Evolutionary conservation across 192 early-diverging fungal species (phyloP).

Genomic region (Backusella psychrophila): DNA sequence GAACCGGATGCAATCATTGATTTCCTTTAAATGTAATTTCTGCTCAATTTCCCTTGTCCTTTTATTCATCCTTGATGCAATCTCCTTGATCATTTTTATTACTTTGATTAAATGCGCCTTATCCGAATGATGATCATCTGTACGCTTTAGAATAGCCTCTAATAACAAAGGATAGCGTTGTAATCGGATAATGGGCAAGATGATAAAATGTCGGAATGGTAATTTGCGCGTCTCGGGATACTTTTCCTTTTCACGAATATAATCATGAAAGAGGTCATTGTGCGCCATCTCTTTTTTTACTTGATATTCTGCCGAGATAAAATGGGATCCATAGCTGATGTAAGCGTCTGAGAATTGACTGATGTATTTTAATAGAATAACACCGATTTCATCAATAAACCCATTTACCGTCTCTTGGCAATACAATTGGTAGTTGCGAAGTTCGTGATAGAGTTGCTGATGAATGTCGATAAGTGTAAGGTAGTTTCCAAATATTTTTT

Average conservation of each 20-base stretch:
- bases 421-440: constrained; percentile 53
- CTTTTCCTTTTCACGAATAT: constrained; percentile 66
- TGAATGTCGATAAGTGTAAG: constrained; percentile 58
- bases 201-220: constrained; percentile 45
- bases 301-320: constrained; percentile 69
- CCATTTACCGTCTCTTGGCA: constrained; percentile 10
- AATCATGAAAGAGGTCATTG: constrained; percentile 68
- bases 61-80: constrained; percentile 23
- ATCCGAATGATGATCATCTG: constrained; percentile 79
- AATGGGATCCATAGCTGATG: constrained; percentile 77
- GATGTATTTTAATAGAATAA: constrained; percentile 68
- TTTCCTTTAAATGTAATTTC: constrained; percentile 10
- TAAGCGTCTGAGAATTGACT: constrained; percentile 65
- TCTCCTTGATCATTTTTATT: background rate
- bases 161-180: constrained; percentile 85
- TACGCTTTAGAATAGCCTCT: constrained; percentile 74
- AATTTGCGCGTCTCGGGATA: constrained; percentile 30
- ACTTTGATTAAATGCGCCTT: constrained; percentile 47
- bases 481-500: constrained; percentile 73
- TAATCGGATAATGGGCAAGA: constrained; percentile 78
- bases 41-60: background rate
- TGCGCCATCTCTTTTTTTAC: constrained; percentile 65
- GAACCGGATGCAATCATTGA: constrained; percentile 17
- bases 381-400: constrained; percentile 80
- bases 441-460: constrained; percentile 48